Conservation (phyloP, 83 land plant genomes). For the Picea engelmannii region DNA sequence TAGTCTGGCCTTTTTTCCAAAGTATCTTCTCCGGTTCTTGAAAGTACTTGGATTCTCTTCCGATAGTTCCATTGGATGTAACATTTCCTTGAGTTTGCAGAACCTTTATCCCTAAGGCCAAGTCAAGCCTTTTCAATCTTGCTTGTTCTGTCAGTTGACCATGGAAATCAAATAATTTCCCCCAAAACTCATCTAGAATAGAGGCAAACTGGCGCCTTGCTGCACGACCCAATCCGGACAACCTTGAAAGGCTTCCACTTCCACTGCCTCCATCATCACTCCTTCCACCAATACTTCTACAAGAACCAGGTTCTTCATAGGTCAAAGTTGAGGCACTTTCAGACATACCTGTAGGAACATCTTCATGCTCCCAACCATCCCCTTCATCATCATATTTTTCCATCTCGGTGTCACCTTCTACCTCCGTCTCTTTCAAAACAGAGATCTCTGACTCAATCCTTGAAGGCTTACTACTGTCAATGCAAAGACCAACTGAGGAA, state of each 20-base stretch:
- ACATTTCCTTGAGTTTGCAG: not conserved
- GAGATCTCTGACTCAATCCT: conserved; percentile 14
- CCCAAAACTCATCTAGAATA: conserved; percentile 96
- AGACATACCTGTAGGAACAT: conserved; percentile 24
- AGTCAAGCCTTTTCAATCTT: conserved; percentile 39
- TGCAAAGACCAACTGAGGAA: conserved; percentile 8
- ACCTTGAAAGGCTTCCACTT: conserved; percentile 84
- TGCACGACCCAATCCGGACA: conserved; percentile 92
- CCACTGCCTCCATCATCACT: conserved; percentile 70
- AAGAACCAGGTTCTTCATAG: conserved; percentile 71
- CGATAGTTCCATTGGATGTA: not conserved
- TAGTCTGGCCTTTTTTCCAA: not conserved
- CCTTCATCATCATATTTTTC: conserved; percentile 70
- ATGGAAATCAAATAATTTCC: conserved; percentile 86
- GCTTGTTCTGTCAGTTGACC: conserved; percentile 74
- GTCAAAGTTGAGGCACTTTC: conserved; percentile 32
- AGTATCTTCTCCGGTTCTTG: conserved; percentile 6
- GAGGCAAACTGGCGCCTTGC: conserved; percentile 82
- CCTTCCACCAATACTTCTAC: conserved; percentile 60
- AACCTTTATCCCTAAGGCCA: conserved; percentile 41
- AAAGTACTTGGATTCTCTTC: conserved; percentile 5
- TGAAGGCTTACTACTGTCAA: conserved; percentile 1
- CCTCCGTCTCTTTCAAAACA: conserved; percentile 36
- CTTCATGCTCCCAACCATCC: conserved; percentile 66
- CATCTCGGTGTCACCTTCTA: conserved; percentile 33